Conservation (phyloP, 305 asterid genomes). For the Rubia peregrina region DNA sequence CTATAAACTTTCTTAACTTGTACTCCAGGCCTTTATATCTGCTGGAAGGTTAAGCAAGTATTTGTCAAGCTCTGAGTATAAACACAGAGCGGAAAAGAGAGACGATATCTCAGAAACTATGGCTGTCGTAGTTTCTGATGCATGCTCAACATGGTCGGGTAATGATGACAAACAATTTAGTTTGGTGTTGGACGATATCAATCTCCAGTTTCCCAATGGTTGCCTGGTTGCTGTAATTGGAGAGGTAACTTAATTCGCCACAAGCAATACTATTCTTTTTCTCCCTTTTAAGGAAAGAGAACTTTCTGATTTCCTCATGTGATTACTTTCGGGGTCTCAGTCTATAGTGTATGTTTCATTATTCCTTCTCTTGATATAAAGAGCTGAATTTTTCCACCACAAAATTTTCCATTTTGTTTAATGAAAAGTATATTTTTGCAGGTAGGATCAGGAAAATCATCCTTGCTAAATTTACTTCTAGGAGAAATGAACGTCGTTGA, state of each 20-base stretch:
- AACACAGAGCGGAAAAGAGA: constrained; percentile 22
- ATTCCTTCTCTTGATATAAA: too few relatives aligned
- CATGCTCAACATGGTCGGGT: constrained; percentile 84
- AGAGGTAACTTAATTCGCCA: constrained; percentile 46
- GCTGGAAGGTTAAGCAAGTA: constrained; percentile 71
- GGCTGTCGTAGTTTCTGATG: constrained; percentile 52
- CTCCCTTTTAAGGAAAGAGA: neutral
- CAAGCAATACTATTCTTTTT: neutral
- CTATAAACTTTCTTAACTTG: constrained; percentile 12
- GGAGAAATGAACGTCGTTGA: constrained; percentile 63
- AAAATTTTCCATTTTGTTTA: neutral
- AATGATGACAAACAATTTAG: constrained; percentile 44
- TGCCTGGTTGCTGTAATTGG: constrained; percentile 75
- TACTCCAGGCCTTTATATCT: constrained; percentile 77
- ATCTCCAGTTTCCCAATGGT: constrained; percentile 62
- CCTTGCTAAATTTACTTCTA: constrained; percentile 65
- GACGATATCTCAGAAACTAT: constrained; percentile 32
- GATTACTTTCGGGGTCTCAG: too few relatives aligned
- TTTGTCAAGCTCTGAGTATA: constrained; percentile 59
- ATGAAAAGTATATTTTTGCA: constrained; percentile 21
- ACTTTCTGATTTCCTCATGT: neutral
- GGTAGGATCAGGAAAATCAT: constrained; percentile 99
- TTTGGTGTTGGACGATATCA: constrained; percentile 52
- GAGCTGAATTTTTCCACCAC: neutral
- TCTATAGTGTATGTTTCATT: too few relatives aligned